Evolutionary conservation across 441 rosid species (phyloP), one percentile per base, ranked within the genome.

Genomic region (Adansonia gregorii): DNA sequence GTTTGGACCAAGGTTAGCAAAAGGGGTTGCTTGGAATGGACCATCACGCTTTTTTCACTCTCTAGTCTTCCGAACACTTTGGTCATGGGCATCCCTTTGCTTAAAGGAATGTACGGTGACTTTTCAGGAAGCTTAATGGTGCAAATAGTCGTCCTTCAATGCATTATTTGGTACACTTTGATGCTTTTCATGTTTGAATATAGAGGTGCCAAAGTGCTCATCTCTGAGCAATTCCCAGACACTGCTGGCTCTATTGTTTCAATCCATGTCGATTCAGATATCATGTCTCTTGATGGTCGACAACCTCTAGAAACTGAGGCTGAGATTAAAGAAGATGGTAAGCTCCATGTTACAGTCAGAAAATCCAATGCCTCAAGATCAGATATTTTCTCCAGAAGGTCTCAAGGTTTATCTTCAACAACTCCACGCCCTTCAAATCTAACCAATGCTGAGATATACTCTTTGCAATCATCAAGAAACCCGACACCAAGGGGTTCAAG

Each of bases 401-500:
- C 95, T 6, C 86, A 82, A 8, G 91, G 94, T 0, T 77, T 87
- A 0, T 87, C 93, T 0, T 89, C 91, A 3, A 87, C 89, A 6
- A 89, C 95, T 5, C 95, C 95, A 8, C 78, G 95, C 35, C 92
- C 95, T 1, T 91, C 95, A 3, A 89, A 91, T 78, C 80, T 91
- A 6, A 89, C 95, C 63, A 89, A 89, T 75, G 99, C 99, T 0
- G 99, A 96, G 91, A 96, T 96, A 64, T 96, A 96, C 78, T 92
- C 97, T 0, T 86, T 95, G 2, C 99, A 95, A 82, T 94, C 98
- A 0, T 94, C 97, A 0, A 85, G 97, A 58, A 94, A 91, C 72
- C 97, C 99, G 0, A 96, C 99, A 0, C 99, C 99, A 0, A 88
- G 99, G 67, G 99, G 98, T 41, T 96, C 99, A 9, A 96, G 97